Evolutionary conservation across 192 early-diverging fungal species (phyloP).

Genomic region (Entomortierella chlamydospora): DNA sequence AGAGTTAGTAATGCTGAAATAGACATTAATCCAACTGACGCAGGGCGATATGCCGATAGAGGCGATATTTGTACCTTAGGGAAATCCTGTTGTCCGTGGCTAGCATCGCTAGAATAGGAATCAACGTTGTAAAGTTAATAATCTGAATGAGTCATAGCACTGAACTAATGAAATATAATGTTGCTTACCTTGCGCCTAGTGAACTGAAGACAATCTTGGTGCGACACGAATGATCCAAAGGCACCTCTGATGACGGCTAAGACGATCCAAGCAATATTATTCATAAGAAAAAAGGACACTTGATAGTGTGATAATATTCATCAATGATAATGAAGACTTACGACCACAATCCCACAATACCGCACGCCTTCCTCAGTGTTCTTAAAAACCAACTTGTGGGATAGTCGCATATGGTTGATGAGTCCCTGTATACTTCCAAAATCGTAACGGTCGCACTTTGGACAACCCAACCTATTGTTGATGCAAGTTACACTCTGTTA

Average conservation of each 20-base stretch:
- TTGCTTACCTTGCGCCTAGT: constrained; percentile 14
- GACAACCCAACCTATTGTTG: constrained; percentile 73
- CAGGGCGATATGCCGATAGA: neutral
- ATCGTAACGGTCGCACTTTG: constrained; percentile 77
- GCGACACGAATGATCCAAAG: constrained; percentile 42
- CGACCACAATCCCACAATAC: constrained; percentile 76
- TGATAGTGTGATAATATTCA: neutral
- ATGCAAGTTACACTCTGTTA: neutral
- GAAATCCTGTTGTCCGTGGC: constrained; percentile 21
- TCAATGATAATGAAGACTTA: constrained; percentile 10
- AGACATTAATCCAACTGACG: no score
- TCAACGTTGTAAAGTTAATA: constrained; percentile 10
- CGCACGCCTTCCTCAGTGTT: constrained; percentile 80
- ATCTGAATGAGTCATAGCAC: neutral
- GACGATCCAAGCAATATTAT: neutral
- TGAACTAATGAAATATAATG: neutral
- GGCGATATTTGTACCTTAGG: constrained; percentile 5
- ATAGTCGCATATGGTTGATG: constrained; percentile 83
- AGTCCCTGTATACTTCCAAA: constrained; percentile 91
- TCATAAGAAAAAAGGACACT: neutral
- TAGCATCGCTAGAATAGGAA: constrained; percentile 25
- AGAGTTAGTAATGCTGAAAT: no score
- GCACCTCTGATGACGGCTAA: constrained; percentile 44
- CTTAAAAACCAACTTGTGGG: constrained; percentile 80
- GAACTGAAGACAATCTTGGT: constrained; percentile 49